phyloP scores from a whole-genome alignment of 2,329 filamentous ascomycete species.

The Fusarium sp. region DNA sequence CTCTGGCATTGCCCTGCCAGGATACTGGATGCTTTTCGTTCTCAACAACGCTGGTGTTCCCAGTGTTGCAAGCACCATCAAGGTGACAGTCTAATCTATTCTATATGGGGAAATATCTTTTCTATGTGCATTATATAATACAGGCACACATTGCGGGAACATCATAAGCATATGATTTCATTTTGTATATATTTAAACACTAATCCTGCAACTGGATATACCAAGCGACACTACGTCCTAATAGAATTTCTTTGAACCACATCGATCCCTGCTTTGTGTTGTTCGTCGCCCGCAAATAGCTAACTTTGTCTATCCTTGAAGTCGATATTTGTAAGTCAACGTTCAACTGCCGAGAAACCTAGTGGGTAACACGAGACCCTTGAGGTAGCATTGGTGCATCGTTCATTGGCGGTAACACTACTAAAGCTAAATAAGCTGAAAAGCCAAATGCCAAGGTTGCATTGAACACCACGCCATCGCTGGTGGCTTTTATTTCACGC shows the following conservation, averaged over 20 bases:
- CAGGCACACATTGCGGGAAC: background rate
- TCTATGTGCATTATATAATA: background rate
- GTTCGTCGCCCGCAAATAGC: background rate
- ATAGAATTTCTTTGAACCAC: slow-evolving; percentile 4
- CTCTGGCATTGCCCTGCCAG: slow-evolving; percentile 32
- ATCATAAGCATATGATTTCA: slow-evolving; percentile 3
- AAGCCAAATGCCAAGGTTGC: background rate
- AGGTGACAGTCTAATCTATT: slow-evolving; percentile 20
- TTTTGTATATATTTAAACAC: slow-evolving; percentile 20
- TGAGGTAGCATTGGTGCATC: background rate
- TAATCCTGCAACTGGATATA: slow-evolving; percentile 1
- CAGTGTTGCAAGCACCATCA: slow-evolving; percentile 34
- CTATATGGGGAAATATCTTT: background rate
- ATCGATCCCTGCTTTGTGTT: background rate
- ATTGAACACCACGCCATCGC: background rate
- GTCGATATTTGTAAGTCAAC: too few species aligned
- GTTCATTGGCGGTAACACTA: background rate
- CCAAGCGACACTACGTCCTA: background rate
- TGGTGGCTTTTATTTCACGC: background rate
- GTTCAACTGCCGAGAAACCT: slow-evolving; percentile 5
- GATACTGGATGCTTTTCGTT: slow-evolving; percentile 42
- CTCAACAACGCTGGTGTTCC: slow-evolving; percentile 33
- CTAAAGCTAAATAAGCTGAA: background rate
- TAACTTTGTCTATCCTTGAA: background rate
- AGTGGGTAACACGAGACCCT: background rate